Conservation (phyloP, 2,329 filamentous ascomycete genomes). For the Thielaviopsis musarum region DNA sequence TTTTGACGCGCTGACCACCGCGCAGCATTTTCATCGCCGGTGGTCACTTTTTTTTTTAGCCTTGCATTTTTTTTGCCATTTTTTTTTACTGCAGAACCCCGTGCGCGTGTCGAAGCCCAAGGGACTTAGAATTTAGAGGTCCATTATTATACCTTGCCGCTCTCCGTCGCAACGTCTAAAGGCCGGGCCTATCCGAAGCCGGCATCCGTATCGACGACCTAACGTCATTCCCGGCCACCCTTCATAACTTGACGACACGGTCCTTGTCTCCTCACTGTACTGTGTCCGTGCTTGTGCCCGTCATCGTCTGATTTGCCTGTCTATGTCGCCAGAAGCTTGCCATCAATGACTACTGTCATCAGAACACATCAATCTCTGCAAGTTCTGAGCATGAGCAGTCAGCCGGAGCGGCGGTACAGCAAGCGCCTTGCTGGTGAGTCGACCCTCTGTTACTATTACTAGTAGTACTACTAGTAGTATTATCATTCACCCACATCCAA, state of each 20-base stretch:
- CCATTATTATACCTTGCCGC: conserved; percentile 2
- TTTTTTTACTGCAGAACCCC: neutral
- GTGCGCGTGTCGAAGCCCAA: neutral
- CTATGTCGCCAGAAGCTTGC: conserved; percentile 17
- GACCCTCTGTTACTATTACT: neutral
- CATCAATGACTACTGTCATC: conserved; percentile 57
- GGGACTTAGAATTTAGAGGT: neutral
- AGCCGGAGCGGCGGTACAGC: conserved; percentile 42
- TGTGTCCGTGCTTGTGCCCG: neutral
- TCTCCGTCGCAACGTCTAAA: neutral
- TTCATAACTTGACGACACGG: neutral
- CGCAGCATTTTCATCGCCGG: conserved; percentile 1
- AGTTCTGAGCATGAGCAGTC: conserved; percentile 52
- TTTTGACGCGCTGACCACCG: conserved; percentile 8
- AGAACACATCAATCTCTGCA: conserved; percentile 46
- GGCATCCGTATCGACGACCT: conserved; percentile 1
- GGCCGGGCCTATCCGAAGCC: conserved; percentile 3
- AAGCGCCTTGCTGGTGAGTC: conserved; percentile 47
- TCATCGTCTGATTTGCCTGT: neutral
- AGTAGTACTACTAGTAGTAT: neutral
- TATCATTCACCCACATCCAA: neutral
- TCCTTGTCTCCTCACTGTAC: neutral
- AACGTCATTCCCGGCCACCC: neutral
- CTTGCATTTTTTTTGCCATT: neutral
- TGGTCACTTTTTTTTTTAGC: conserved; percentile 2